phyloP scores from a whole-genome alignment of 345 rosid species.

The Aethionema arabicum region DNA sequence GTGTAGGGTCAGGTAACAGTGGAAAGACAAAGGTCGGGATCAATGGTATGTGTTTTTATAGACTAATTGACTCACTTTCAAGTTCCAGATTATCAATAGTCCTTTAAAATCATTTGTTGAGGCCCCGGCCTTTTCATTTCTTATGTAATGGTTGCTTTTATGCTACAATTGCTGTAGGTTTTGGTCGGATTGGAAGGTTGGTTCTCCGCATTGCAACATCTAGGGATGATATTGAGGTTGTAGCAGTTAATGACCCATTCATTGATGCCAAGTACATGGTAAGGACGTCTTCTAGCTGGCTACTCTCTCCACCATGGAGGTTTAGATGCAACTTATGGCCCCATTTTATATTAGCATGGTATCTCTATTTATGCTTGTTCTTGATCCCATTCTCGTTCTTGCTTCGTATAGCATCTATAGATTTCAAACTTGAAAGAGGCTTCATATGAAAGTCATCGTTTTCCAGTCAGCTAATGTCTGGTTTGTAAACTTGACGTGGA shows the following conservation, averaged over 20 bases:
- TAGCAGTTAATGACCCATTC: slow-evolving; percentile 97
- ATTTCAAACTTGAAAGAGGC: slow-evolving; percentile 15
- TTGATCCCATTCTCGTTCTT: slow-evolving; percentile 5
- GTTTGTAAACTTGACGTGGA: slow-evolving; percentile 9
- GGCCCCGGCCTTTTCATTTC: not conserved
- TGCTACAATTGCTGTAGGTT: slow-evolving; percentile 52
- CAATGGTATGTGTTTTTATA: slow-evolving; percentile 59
- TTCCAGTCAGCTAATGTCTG: not conserved
- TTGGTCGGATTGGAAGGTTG: slow-evolving; percentile 98
- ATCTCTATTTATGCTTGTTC: slow-evolving; percentile 4
- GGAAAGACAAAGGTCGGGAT: slow-evolving; percentile 83
- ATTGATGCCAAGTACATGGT: slow-evolving; percentile 96
- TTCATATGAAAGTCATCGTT: not conserved
- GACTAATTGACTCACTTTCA: not conserved
- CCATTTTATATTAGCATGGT: not conserved
- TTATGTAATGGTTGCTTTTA: slow-evolving; percentile 8
- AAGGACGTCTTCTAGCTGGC: slow-evolving; percentile 25
- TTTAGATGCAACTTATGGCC: not conserved
- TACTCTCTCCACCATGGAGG: not conserved
- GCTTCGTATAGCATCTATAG: not conserved
- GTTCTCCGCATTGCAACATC: slow-evolving; percentile 82
- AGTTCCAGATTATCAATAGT: slow-evolving; percentile 10
- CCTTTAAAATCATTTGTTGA: not conserved
- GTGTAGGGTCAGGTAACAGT: slow-evolving; percentile 49
- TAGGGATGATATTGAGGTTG: slow-evolving; percentile 89